Conservation (phyloP, 805 yeast genomes). For the Zygosaccharomyces kombuchaensis region DNA sequence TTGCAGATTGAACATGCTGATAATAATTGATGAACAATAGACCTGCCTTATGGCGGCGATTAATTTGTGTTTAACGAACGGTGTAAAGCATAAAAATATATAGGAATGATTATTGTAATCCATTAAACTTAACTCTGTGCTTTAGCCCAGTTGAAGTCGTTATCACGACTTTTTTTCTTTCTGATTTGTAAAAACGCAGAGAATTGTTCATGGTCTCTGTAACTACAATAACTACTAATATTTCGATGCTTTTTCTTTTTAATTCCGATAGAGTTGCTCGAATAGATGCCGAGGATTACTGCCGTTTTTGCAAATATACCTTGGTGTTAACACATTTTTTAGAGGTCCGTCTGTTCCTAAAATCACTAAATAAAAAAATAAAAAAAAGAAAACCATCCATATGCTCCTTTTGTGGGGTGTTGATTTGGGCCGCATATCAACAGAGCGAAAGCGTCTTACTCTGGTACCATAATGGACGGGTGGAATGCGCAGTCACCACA, state of each 20-base stretch:
- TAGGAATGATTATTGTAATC: not conserved
- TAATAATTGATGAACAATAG: not conserved
- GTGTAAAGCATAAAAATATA: constrained; percentile 3
- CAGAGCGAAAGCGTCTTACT: not conserved
- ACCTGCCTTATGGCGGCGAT: not conserved
- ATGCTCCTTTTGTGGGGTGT: no score
- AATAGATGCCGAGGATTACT: no score
- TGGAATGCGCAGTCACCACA: not conserved
- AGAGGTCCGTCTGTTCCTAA: no score
- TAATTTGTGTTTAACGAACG: constrained; percentile 5
- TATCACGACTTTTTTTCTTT: not conserved
- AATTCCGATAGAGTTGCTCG: no score
- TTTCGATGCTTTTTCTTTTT: no score
- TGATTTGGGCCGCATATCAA: no score
- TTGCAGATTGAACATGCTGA: not conserved
- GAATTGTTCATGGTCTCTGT: no score
- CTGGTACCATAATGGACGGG: not conserved
- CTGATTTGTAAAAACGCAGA: no score
- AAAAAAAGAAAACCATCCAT: not conserved
- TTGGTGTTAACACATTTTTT: no score
- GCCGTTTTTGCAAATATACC: no score
- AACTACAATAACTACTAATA: no score
- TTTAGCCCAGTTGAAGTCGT: not conserved
- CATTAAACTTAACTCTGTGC: not conserved
- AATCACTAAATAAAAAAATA: no score